Evolutionary conservation across 2,329 filamentous ascomycete genomes (phyloP), one percentile per base, ranked within the genome.

Genomic region (Colletotrichum kahawae): DNA sequence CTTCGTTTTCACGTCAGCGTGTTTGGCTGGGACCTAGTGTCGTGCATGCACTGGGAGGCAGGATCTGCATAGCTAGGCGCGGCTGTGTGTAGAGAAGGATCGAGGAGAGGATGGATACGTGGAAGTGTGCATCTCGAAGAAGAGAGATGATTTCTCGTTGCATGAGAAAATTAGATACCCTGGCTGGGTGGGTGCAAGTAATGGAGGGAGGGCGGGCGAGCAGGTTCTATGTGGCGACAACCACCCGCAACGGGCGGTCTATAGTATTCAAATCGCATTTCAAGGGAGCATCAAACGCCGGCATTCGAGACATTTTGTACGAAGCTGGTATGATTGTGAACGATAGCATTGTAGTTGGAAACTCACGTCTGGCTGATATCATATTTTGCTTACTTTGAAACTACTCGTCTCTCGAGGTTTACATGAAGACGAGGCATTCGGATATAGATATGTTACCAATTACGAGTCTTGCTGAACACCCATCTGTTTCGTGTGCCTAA

Each of bases 121-220:
- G 34, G 36, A 65, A 36, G 18, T 27, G 29, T 14, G 21, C 48
- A 33, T 54, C 31, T 64, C 57, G 24, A 43, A n/a, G 43, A 38
- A 27, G 64, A 51, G 48, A 67, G 29, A 64, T 8, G 38, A 31
- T 43, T 48, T 60, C 34, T 64, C 34, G 43, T 73, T 72, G 48
- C 63, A 64, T 73, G 63, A 48, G 63, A 67, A 68, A 24, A 43
- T 57, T 75, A 73, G 70, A 75, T 75, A 75, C 73, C 73, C 70
- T 51, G 69, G 73, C 38, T 73, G 57, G 59, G 34, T 67, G 63
- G 57, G 73, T 63, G 69, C 34, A 67, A 16, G 57, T 65, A 75
- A 73, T 68, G 73, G 43, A 48, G 27, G 48, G 29, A 38, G 64
- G 16, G 51, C 24, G 31, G 48, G 29, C 33, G 64, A 13, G 33